These are phyloP conservation scores for Heliosperma pusillum DNA, from an alignment of 148 eudicot species.

Conservation along the genomic window DNA sequence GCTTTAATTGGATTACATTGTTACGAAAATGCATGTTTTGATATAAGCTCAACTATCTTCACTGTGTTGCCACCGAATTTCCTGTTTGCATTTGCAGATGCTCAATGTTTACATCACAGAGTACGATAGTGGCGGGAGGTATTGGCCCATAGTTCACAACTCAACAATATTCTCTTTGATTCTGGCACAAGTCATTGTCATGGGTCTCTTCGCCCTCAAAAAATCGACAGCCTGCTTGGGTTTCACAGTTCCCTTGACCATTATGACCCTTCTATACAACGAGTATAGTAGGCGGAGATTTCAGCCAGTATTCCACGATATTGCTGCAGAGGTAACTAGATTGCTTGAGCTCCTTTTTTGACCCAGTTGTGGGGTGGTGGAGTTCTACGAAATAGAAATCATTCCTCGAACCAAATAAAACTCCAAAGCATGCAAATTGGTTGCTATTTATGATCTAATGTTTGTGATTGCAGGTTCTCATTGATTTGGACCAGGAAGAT, in stretches of 20 bases:
- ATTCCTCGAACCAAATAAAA: too few species aligned
- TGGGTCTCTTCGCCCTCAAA: constrained; percentile 60
- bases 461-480: constrained; percentile 46
- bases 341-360: too few species aligned
- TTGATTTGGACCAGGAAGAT: constrained; percentile 79
- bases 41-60: neutral
- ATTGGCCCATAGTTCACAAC: constrained; percentile 79
- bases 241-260: constrained; percentile 53
- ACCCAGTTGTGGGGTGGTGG: too few species aligned
- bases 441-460: neutral
- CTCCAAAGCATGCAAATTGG: neutral
- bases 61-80: neutral
- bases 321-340: constrained; percentile 53
- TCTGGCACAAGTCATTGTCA: constrained; percentile 60
- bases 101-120: constrained; percentile 75
- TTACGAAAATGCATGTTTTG: constrained; percentile 9
- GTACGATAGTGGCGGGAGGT: constrained; percentile 79
- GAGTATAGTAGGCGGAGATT: constrained; percentile 80
- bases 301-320: constrained; percentile 44
- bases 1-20: neutral
- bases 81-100: constrained; percentile 45
- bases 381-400: too few species aligned
- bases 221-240: constrained; percentile 45
- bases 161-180: constrained; percentile 71
- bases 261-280: constrained; percentile 63